phyloP scores from a whole-genome alignment of 495 filamentous ascomycete species.

The Pyrenula aspistea region DNA sequence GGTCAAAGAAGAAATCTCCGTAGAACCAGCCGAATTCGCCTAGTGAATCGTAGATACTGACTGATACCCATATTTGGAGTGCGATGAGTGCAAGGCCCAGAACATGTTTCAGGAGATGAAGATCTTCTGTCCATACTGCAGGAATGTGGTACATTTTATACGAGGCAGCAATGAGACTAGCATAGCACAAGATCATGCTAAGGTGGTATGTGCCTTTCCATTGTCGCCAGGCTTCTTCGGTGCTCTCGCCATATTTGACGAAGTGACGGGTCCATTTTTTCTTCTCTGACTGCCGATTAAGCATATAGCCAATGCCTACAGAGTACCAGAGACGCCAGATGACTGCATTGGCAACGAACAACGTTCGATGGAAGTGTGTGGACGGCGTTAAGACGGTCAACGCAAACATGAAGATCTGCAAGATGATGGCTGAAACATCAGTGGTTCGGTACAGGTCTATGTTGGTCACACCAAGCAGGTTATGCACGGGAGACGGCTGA shows the following conservation, averaged over 20 bases:
- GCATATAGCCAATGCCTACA: slow-evolving; percentile 72
- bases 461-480: slow-evolving; percentile 68
- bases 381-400: slow-evolving; percentile 67
- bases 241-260: slow-evolving; percentile 85
- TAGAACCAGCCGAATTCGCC: slow-evolving; percentile 99
- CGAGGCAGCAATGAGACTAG: slow-evolving; percentile 76
- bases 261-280: slow-evolving; percentile 96
- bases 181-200: slow-evolving; percentile 78
- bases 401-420: slow-evolving; percentile 59
- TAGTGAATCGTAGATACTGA: slow-evolving; percentile 91
- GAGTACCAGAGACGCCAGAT: slow-evolving; percentile 88
- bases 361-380: slow-evolving; percentile 54
- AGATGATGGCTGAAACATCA: slow-evolving; percentile 65
- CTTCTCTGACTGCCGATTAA: slow-evolving; percentile 73
- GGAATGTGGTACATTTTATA: slow-evolving; percentile 95
- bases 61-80: slow-evolving; percentile 83
- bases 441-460: slow-evolving; percentile 78
- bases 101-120: slow-evolving; percentile 76
- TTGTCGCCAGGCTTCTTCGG: slow-evolving; percentile 87
- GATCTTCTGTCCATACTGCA: slow-evolving; percentile 70
- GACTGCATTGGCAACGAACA: slow-evolving; percentile 73
- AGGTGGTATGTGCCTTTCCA: slow-evolving; percentile 96
- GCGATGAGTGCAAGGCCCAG: slow-evolving; percentile 69
- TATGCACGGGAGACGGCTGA: slow-evolving; percentile 59
- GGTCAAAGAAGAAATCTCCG: slow-evolving; percentile 90